Evolutionary conservation across 345 rosid genomes (phyloP), one percentile per base, ranked within the genome.

Genomic region (Salix suchowensis): DNA sequence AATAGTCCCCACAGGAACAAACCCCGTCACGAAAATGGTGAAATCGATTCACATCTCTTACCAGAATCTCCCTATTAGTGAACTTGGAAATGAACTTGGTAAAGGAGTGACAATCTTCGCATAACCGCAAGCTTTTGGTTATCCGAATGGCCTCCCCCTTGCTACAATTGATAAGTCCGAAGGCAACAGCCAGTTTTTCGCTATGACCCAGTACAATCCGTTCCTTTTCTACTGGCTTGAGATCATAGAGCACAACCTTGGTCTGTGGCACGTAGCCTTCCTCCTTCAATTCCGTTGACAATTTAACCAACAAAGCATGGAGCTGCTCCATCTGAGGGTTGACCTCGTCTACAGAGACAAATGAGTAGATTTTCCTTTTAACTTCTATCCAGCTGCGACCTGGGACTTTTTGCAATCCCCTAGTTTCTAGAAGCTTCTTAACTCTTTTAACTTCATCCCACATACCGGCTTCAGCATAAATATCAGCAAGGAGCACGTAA

Each of bases 1-100:
- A 95, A 75, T 91, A 93, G 84, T 91, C 97, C 67, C 93, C 90
- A 84, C 97, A 92, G 3, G 98, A 92, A 82, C 97, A 94, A 34
- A 86, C 89, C 44, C 97, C 97, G 65, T 91, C 81, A 26, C 70
- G 84, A 32, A 95, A 95, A 88, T 86, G 86, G 86, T 95, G 98
- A 80, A 91, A 87, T 46, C 97, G 90, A 78, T 95, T 95, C 65
- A 91, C 94, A 74, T 93, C 97, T 50, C 92, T 84, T 39, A 95
- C 97, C 50, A 95, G 80, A 87, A 95, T 91, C 84, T 90, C 96
- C 61, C 85, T 91, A 32, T 85, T 81, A 65, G 89, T 78, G 66
- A 88, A 88, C 85, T 89, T 91, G 65, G 98, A 94, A 72, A 92
- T 83, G 76, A 90, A 87, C 80, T 93, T 93, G 0, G 93, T 93